Conservation (phyloP, 192 early-diverging fungal genomes). For the Coemansia sp. region DNA sequence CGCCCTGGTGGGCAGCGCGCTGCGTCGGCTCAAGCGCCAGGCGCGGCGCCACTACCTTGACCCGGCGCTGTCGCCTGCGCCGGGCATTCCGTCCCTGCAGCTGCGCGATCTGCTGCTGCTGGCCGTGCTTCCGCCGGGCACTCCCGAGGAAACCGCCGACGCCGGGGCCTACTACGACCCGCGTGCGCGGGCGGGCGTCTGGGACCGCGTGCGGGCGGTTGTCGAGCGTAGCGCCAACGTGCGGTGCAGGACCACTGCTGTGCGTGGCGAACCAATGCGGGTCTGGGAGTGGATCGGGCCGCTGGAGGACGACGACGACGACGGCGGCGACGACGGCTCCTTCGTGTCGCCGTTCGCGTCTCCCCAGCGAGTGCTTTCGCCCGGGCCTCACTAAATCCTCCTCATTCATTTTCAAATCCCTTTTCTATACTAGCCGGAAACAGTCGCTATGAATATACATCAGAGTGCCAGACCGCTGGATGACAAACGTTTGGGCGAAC, state of each 20-base stretch:
- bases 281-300: conserved; percentile 67
- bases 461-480: conserved; percentile 10
- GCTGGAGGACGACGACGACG: conserved; percentile 31
- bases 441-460: conserved; percentile 38
- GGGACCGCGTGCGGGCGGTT: conserved; percentile 56
- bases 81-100: conserved; percentile 52
- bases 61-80: conserved; percentile 54
- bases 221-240: conserved; percentile 62
- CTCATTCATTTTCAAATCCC: neutral
- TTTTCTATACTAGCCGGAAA: conserved; percentile 35
- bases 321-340: neutral
- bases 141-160: neutral
- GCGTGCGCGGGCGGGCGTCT: conserved; percentile 49
- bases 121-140: neutral
- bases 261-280: conserved; percentile 59
- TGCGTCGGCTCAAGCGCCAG: conserved; percentile 54
- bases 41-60: conserved; percentile 54
- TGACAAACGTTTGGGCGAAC: conserved; percentile 37
- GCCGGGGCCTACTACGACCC: conserved; percentile 34
- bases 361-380: neutral
- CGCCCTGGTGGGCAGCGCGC: conserved; percentile 41
- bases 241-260: conserved; percentile 56
- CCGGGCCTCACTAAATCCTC: neutral
- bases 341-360: conserved; percentile 12
- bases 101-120: conserved; percentile 58